A percentile compares a stretch with the other conserved stretches of the same genome.
Evolutionary conservation across 108 stramenopile genomes (phyloP).

Genomic region (Schizochytrium sp.): DNA sequence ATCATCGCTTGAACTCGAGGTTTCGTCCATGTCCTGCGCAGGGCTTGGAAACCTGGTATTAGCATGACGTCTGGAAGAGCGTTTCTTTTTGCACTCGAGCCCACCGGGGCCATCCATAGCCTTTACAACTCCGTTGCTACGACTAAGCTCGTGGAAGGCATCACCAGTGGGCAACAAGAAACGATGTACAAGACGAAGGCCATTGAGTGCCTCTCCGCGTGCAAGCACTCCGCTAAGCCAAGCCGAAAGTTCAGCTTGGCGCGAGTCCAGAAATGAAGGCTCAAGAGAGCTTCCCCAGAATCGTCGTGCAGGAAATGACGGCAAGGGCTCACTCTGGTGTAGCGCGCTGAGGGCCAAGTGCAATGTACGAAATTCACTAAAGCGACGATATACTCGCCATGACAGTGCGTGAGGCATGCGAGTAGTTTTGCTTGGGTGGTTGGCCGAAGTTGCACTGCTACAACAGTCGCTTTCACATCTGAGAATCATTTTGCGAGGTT

Average conservation of each 20-base stretch:
- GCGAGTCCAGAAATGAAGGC: conserved; percentile 13
- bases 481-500: too few relatives aligned
- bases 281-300: conserved; percentile 38
- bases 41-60: background rate
- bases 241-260: background rate
- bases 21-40: conserved; percentile 9
- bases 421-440: background rate
- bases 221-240: background rate
- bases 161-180: background rate
- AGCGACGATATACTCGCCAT: conserved; percentile 1
- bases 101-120: too few relatives aligned
- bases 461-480: background rate
- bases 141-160: too few relatives aligned
- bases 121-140: too few relatives aligned
- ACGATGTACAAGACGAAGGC: background rate
- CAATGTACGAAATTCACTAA: background rate
- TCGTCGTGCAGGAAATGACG: conserved; percentile 9
- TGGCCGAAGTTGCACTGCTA: background rate
- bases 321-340: background rate
- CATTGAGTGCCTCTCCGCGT: background rate
- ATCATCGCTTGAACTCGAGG: background rate
- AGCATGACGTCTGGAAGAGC: background rate
- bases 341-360: background rate
- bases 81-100: too few relatives aligned
- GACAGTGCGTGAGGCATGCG: background rate